Base-by-base conservation (phyloP, 2,329 filamentous ascomycete genomes). In the Neocatenulostroma microsporum region DNA sequence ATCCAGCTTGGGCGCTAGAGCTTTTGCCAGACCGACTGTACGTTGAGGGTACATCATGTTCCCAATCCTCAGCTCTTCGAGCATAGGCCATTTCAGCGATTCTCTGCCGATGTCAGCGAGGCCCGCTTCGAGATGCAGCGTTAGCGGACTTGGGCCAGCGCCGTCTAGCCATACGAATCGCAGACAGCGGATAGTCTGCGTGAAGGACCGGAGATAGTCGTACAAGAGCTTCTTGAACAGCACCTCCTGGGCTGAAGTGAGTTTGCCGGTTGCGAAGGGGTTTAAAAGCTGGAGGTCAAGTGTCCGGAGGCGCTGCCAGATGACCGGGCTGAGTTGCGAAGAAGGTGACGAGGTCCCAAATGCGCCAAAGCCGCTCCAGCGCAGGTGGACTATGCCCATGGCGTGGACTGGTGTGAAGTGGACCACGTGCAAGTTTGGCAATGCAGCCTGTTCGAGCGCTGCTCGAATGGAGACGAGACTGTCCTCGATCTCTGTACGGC, bases 331-430 rank as follows among this genome's bases (percentile, higher is more conserved):
- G 19, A 5, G 18, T 25, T 14, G 14, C 8, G 11, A 8, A 9
- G 34, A 34, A 32, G 34, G 25, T 18, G 41, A 26, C 10, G 41
- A 34, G 18, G 43, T 28, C 12, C 45, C 36, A 21, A 54, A 54
- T 6, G 53, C 49, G 13, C 41, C 45, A 20, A 54, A 47, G 18
- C 50, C 46, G 8, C 42, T 35, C 55, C 57, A 59, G 23, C 57
- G 54, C 14, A 60, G 42, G 30, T 56, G 54, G 9, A 60, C 20
- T 25, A 61, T 51, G 27, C 55, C 54, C 35, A 54, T 52, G 7
- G 49, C 48, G 30, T 57, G 53, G 12, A 57, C 39, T 1, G 57
- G 54, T 8, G 32, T 18, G 10, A 58, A 19, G 3, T 36, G 40
- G 2, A 61, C 21, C 3, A 40, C 41, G 15, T 40, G 42, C 3